A percentile compares a stretch with the other conserved stretches of the same genome.
phyloP scores from a whole-genome alignment of 176 grass and related monocot genomes.

The Ensete ventricosum region DNA sequence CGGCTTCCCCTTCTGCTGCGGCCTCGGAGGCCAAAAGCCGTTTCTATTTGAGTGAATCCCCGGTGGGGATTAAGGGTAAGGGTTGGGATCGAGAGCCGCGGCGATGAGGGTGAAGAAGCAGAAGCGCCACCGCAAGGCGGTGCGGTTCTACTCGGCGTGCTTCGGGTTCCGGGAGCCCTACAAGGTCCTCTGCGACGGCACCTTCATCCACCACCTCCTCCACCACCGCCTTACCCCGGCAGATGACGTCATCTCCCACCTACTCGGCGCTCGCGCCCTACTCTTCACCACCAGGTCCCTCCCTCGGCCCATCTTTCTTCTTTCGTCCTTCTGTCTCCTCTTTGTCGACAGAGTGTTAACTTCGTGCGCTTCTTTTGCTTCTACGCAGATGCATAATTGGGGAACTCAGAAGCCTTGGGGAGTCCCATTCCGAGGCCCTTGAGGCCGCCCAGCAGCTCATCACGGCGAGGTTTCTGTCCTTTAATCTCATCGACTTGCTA shows the following conservation, averaged over 20 bases:
- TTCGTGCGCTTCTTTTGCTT: not conserved
- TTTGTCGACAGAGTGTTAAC: not conserved
- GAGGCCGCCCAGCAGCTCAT: conserved; percentile 46
- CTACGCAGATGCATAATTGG: conserved; percentile 41
- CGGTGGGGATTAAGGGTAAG: not conserved
- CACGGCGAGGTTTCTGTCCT: conserved; percentile 27
- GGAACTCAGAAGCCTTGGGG: conserved; percentile 53
- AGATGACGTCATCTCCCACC: conserved; percentile 39
- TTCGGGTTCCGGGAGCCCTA: conserved; percentile 83
- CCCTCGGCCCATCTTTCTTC: not conserved
- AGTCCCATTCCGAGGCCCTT: conserved; percentile 35
- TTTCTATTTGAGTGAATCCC: no score
- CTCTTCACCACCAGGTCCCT: conserved; percentile 64
- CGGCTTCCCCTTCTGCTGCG: no score
- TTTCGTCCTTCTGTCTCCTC: not conserved
- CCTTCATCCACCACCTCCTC: conserved; percentile 67
- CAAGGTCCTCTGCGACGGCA: conserved; percentile 65
- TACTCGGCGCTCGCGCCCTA: conserved; percentile 50
- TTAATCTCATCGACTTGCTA: not conserved
- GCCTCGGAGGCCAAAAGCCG: no score
- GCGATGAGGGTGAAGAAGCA: conserved; percentile 85
- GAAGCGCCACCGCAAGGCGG: conserved; percentile 65
- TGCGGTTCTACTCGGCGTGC: conserved; percentile 75
- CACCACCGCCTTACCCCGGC: conserved; percentile 41
- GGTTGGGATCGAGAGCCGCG: not conserved